Evolutionary conservation across 2,329 filamentous ascomycete species (phyloP), one percentile per base, ranked within the genome.

Genomic region (Malbranchea cinnamomea): DNA sequence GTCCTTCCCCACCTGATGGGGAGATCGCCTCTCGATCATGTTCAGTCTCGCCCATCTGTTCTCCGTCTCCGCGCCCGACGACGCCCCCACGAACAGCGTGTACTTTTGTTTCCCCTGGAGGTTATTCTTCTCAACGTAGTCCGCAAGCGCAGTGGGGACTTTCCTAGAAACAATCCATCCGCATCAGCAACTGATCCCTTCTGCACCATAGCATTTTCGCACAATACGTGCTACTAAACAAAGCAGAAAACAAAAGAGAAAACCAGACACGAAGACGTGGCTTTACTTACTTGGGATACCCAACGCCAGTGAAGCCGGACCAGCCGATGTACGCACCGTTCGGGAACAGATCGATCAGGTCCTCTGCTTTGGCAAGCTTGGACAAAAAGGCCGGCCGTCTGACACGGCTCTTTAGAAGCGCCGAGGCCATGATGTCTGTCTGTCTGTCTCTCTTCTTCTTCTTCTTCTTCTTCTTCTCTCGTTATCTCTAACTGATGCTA

Each of bases 231-330:
- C 13, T 16, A 14, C n/a, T 8, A 15, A 27, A 21, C 10, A 5
- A 6, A 15, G 30, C 29, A 23, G 31, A 6, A 15, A 6, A 16
- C 22, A 23, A 15, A 10, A 14, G 11, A 8, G 18, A n/a, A n/a
- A n/a, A n/a, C n/a, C n/a, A n/a, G n/a, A 15, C 19, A 6, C 5
- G 31, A 17, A 9, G 23, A 11, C 9, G 18, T 20, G 17, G n/a
- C 9, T 8, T 22, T 18, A 61, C 71, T 45, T 60, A 80, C 78
- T 89, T 89, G 39, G 81, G 81, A 59, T 89, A 89, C 36, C 81
- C 81, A 31, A 91, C 82, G 45, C 82, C 83, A 8, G 83, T 92
- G 57, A 92, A 92, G 20, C 83, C 83, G 40, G 75, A 83, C 83
- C 83, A 92, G 47, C 83, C 84, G 45, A 92, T 71, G 55, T 89